These are phyloP conservation scores for Zizania latifolia DNA, from an alignment of 176 grass and related monocot genomes.

Conservation along the genomic window DNA sequence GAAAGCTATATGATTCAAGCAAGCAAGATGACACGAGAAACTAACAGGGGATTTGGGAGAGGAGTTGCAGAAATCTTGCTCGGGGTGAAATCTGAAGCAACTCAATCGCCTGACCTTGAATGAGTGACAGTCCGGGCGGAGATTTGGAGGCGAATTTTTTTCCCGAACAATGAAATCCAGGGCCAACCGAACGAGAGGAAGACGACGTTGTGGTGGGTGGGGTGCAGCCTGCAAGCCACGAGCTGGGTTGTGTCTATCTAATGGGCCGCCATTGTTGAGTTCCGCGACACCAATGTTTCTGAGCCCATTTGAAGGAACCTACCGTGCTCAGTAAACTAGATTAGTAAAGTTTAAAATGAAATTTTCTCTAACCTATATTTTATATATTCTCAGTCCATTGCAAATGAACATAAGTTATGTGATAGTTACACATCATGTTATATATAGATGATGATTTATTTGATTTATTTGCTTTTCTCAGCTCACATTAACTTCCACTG, in stretches of 20 bases:
- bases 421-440: too few relatives aligned
- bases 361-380: too few relatives aligned
- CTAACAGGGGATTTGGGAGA: not conserved
- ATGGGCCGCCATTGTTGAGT: not conserved
- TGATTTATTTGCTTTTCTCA: too few relatives aligned
- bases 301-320: not conserved
- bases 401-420: too few relatives aligned
- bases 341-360: too few relatives aligned
- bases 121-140: not conserved
- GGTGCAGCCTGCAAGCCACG: not conserved
- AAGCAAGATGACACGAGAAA: not conserved
- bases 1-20: not conserved
- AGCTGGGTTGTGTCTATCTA: not conserved
- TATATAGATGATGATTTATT: too few relatives aligned
- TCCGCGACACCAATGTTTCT: not conserved
- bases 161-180: not conserved
- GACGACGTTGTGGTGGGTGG: not conserved
- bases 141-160: conserved; percentile 10
- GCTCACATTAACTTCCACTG: too few relatives aligned
- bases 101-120: not conserved
- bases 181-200: not conserved
- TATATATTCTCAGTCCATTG: too few relatives aligned
- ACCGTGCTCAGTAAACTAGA: too few relatives aligned
- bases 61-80: not conserved
- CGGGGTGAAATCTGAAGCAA: not conserved